Conservation (phyloP, 257 asterid genomes). For the Ocimum tenuiflorum region DNA sequence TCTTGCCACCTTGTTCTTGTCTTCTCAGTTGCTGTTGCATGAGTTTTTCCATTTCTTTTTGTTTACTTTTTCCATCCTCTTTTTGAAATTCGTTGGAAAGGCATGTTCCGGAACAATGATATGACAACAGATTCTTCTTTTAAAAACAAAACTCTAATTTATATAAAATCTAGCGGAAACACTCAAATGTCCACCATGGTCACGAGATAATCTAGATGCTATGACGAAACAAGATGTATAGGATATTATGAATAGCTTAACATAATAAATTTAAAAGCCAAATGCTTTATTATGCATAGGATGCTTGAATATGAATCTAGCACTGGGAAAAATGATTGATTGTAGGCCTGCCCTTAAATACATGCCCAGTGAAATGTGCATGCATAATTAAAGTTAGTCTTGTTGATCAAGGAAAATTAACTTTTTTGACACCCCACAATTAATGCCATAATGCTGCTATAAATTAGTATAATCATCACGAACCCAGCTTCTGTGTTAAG, state of each 20-base stretch:
- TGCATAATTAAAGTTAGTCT: slow-evolving; percentile 39
- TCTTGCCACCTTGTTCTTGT: neutral
- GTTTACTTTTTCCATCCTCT: slow-evolving; percentile 6
- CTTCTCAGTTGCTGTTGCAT: neutral
- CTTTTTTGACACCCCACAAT: slow-evolving; percentile 18
- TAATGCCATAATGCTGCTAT: slow-evolving; percentile 21
- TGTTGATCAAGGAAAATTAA: slow-evolving; percentile 37
- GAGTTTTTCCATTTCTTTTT: neutral
- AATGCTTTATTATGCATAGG: slow-evolving; percentile 46
- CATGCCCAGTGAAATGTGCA: too few species aligned
- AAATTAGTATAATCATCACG: slow-evolving; percentile 17
- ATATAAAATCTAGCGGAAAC: too few species aligned
- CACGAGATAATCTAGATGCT: too few species aligned
- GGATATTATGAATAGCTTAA: neutral
- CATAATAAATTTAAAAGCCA: neutral
- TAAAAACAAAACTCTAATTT: neutral
- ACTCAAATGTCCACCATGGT: too few species aligned
- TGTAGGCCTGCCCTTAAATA: slow-evolving; percentile 13
- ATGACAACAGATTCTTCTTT: neutral
- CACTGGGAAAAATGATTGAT: slow-evolving; percentile 24
- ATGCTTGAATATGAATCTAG: slow-evolving; percentile 45
- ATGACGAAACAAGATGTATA: too few species aligned
- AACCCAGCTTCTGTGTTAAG: neutral
- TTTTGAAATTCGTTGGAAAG: slow-evolving; percentile 15
- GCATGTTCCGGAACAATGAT: slow-evolving; percentile 20